A percentile compares a stretch with the other conserved stretches of the same genome.
These are phyloP conservation scores for Metschnikowia drakensbergensis DNA, from an alignment of 805 yeast species.

Conservation along the genomic window DNA sequence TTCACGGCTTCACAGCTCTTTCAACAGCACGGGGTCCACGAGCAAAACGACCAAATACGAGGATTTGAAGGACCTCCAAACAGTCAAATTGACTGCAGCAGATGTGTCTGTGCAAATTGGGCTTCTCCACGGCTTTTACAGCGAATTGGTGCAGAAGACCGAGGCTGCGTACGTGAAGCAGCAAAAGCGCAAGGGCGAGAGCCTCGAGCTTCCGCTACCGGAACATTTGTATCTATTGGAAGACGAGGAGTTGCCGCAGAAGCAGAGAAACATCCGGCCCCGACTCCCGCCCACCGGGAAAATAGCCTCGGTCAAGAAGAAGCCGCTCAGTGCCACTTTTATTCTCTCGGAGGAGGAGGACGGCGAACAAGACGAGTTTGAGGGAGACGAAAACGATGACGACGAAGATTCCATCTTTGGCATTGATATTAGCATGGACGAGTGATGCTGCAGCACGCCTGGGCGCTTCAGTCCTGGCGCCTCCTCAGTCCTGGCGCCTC, in stretches of 20 bases:
- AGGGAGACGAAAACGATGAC: neutral
- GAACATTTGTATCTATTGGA: constrained; percentile 48
- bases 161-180: constrained; percentile 38
- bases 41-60: constrained; percentile 55
- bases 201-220: constrained; percentile 39
- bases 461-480: too few species aligned
- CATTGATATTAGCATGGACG: constrained; percentile 4
- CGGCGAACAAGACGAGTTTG: neutral
- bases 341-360: constrained; percentile 25
- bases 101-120: constrained; percentile 55
- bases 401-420: constrained; percentile 2
- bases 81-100: constrained; percentile 49
- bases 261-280: constrained; percentile 68
- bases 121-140: constrained; percentile 52
- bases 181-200: constrained; percentile 40
- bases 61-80: constrained; percentile 57
- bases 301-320: constrained; percentile 67
- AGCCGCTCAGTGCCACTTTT: constrained; percentile 25
- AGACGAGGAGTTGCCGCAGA: constrained; percentile 81
- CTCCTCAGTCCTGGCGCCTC: too few species aligned
- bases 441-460: neutral
- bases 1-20: constrained; percentile 63
- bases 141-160: constrained; percentile 39
- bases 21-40: constrained; percentile 39
- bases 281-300: constrained; percentile 90